Evolutionary conservation across 2,329 filamentous ascomycete species (phyloP), one percentile per base, ranked within the genome.

Genomic region (Pyricularia pennisetigena): DNA sequence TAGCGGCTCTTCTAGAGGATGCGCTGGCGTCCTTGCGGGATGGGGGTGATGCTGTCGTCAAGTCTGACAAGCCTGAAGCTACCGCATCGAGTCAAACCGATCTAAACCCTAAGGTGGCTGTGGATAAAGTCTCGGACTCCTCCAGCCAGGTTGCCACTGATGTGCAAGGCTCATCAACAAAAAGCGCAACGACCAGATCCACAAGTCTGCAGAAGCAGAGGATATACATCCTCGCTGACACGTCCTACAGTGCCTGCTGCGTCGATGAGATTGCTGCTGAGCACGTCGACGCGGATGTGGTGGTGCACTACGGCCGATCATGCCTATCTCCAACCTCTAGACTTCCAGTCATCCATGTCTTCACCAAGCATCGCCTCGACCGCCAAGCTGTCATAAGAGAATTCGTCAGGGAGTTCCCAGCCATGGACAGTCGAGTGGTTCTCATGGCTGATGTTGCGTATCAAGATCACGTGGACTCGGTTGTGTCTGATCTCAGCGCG

Each of bases 211-310:
- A 16, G 14, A 26, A 65, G 9, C 74, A 75, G 32, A 76, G 83
- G 70, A 82, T 98, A 67, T 97, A 91, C 73, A 94, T 99, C 70
- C 82, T 99, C 23, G 95, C 90, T 35, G 95, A 99, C 78, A 98
- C 95, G 2, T 97, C 94, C 1, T 99, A 98, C 78, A 96, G 95
- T 69, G 90, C 94, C 0, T 99, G 95, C 79, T 99, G 95, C 75
- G 94, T 98, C 23, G 95, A 99, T 75, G 95, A 99, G 80, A 90
- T 98, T 59, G 95, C 95, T 0, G 95, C 95, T 2, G 94, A 99
- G 77, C 95, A 99, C 76, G 90, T 93, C 20, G 86, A 93, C 74
- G 94, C 95, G 7, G 90, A 98, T 70, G 92, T 93, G 0, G 91
- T 98, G 1, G 90, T 99, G 16, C 95, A 99, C 77, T 99, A 98